These are phyloP conservation scores for Erucastrum elatum DNA, from an alignment of 345 rosid species.

Conservation along the genomic window DNA sequence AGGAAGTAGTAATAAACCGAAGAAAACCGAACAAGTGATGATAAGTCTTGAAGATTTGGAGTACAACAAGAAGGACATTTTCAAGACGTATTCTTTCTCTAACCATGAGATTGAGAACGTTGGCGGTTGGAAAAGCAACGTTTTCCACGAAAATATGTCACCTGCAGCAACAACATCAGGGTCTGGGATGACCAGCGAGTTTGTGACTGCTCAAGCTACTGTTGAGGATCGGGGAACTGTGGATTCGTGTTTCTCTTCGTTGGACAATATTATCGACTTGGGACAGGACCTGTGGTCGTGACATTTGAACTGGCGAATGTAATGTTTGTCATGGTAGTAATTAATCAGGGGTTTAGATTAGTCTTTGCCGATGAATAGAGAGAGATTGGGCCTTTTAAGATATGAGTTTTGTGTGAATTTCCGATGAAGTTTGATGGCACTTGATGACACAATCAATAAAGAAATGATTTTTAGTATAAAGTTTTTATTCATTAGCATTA, in stretches of 20 bases:
- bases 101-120: slow-evolving; percentile 15
- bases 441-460: neutral
- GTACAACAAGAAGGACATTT: slow-evolving; percentile 22
- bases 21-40: slow-evolving; percentile 31
- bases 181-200: slow-evolving; percentile 27
- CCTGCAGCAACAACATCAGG: slow-evolving; percentile 34
- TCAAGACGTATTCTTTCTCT: slow-evolving; percentile 35
- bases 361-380: slow-evolving; percentile 1
- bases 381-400: slow-evolving; percentile 9
- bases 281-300: slow-evolving; percentile 44
- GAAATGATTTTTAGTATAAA: neutral
- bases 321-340: neutral
- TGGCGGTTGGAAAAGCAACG: slow-evolving; percentile 17
- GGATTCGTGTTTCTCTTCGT: slow-evolving; percentile 47
- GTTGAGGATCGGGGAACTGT: slow-evolving; percentile 44
- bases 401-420: neutral
- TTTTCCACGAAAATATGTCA: slow-evolving; percentile 23
- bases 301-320: slow-evolving; percentile 1
- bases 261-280: slow-evolving; percentile 42
- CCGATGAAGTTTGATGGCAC: neutral
- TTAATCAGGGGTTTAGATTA: neutral
- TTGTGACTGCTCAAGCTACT: slow-evolving; percentile 28
- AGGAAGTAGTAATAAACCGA: slow-evolving; percentile 28
- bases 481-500: too few species aligned
- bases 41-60: slow-evolving; percentile 30